Evolutionary conservation across 2,329 filamentous ascomycete genomes (phyloP).

Genomic region (Pyricularia sp.): DNA sequence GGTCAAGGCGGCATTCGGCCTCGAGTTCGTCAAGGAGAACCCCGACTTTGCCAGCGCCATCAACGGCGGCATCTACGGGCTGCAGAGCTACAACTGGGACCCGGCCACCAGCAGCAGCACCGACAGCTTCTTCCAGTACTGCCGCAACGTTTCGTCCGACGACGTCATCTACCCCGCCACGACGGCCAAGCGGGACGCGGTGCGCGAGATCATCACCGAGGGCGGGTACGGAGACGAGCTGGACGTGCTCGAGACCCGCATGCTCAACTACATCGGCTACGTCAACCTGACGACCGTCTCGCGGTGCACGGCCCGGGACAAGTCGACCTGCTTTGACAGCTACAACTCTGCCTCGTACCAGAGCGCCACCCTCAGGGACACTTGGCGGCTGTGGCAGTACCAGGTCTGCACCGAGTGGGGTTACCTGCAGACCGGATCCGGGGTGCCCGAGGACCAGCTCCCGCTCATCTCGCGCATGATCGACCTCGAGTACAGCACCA

Average conservation of each 20-base stretch:
- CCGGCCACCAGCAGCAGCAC: conserved; percentile 28
- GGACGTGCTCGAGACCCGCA: conserved; percentile 23
- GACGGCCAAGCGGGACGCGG: conserved; percentile 19
- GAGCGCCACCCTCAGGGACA: conserved; percentile 22
- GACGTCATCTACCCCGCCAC: conserved; percentile 28
- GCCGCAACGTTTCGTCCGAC: conserved; percentile 29
- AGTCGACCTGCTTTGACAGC: conserved; percentile 25
- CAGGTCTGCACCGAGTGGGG: conserved; percentile 58
- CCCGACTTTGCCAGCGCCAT: conserved; percentile 36
- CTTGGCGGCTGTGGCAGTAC: conserved; percentile 35
- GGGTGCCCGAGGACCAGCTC: conserved; percentile 48
- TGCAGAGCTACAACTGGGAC: conserved; percentile 42
- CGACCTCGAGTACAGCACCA: conserved; percentile 46
- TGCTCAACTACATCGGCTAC: conserved; percentile 41
- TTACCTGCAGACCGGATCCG: conserved; percentile 61
- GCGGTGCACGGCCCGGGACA: conserved; percentile 11
- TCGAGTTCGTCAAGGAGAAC: conserved; percentile 28
- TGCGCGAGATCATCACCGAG: conserved; percentile 24
- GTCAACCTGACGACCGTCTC: conserved; percentile 17
- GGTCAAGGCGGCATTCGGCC: conserved; percentile 31
- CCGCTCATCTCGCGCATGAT: conserved; percentile 62
- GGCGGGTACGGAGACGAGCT: conserved; percentile 27
- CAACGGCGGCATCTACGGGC: conserved; percentile 23
- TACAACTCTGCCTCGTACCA: conserved; percentile 20
- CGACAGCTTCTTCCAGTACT: conserved; percentile 30